Base-by-base conservation (phyloP, 1,284 basidiomycete genomes). In the Cystobasidiaceae sp. region DNA sequence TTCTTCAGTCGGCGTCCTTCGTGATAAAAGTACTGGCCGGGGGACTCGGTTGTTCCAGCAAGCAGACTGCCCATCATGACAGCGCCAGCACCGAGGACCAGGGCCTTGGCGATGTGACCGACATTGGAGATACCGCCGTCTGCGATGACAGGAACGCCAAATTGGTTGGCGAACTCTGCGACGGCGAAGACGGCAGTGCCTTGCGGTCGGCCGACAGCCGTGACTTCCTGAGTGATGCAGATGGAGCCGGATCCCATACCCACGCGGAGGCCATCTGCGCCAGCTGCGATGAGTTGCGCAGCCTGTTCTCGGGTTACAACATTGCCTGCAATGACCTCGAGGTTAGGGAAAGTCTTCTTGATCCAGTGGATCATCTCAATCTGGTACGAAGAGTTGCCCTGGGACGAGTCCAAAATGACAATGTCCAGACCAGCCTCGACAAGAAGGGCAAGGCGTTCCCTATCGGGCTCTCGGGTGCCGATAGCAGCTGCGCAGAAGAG, bases 61-160 rank as follows among this genome's bases (percentile, higher is more conserved):
- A 99, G 82, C 61, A 98, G 79, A 25, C 93, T 90, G 58, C 94
- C 94, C 94, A 98, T 97, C 94, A 98, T 98, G 68, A 97, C 93
- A 6, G 91, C 93, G 27, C 87, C 86, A 4, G 94, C 94, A 66
- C 94, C 94, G 27, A 99, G 84, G 4, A 92, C 82, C 50, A 98
- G 80, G 2, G 94, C 94, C 81, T 99, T 99, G 76, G 97, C 93
- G 73, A 97, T 90, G 79, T 99, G 94, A 0, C 94, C 94, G 34
- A 98, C 90, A 77, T 98, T 98, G 55, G 86, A 80, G 72, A 99
- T 88, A 63, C 96, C 94, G 61, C 94, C 94, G 76, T 99, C 96
- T n/a, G 96, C 94, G 70, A 97, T 90, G 72, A 96, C 91, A 7
- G 94, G 96, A 1, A 99, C 87, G 45, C 94, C 96, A 76, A 99